These are phyloP conservation scores for Barnettozyma pratensis DNA, from an alignment of 805 yeast species.

Conservation along the genomic window DNA sequence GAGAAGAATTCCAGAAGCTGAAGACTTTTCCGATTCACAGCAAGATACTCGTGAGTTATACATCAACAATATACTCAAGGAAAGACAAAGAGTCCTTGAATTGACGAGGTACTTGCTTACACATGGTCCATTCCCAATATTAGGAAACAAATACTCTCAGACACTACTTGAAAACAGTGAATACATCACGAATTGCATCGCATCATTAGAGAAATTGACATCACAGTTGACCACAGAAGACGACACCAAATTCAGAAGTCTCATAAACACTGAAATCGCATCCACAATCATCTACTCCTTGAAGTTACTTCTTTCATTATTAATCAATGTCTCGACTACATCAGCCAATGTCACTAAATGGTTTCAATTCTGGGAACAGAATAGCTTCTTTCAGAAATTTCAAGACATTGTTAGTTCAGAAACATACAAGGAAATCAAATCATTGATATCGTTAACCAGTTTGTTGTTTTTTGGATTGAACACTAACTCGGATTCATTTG, in stretches of 20 bases:
- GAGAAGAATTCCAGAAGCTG: slow-evolving; percentile 30
- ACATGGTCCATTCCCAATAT: slow-evolving; percentile 18
- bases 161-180: slow-evolving; percentile 19
- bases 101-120: slow-evolving; percentile 30
- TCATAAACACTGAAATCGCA: slow-evolving; percentile 28
- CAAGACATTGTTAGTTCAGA: slow-evolving; percentile 16
- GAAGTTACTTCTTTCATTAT: slow-evolving; percentile 35
- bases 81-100: slow-evolving; percentile 45
- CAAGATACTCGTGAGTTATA: slow-evolving; percentile 21
- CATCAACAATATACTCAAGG: slow-evolving; percentile 39
- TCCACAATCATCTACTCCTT: slow-evolving; percentile 31
- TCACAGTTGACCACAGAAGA: slow-evolving; percentile 3
- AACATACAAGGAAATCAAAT: slow-evolving; percentile 31
- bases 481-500: slow-evolving; percentile 38
- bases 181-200: slow-evolving; percentile 22
- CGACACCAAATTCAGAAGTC: slow-evolving; percentile 9
- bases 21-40: slow-evolving; percentile 1
- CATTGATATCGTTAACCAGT: slow-evolving; percentile 44
- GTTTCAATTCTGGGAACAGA: slow-evolving; percentile 46
- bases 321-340: slow-evolving; percentile 34
- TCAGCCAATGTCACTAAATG: slow-evolving; percentile 39
- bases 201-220: slow-evolving; percentile 6
- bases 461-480: slow-evolving; percentile 54
- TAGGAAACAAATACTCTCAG: slow-evolving; percentile 21
- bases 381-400: slow-evolving; percentile 18